Evolutionary conservation across 192 early-diverging fungal species (phyloP).

Genomic region (Coemansia sp.): DNA sequence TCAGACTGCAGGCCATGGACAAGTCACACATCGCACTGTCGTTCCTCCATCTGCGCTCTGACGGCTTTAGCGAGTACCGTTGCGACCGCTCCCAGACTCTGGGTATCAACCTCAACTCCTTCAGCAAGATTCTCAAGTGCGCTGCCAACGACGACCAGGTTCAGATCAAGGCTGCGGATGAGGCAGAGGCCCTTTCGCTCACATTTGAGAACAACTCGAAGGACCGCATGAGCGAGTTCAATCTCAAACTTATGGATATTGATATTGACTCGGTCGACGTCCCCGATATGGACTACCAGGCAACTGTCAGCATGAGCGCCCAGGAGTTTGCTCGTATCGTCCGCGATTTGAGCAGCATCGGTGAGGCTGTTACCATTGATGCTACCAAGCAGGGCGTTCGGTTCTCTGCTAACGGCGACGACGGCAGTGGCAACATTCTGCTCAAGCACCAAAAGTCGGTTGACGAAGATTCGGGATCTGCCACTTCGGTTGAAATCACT

Average conservation of each 20-base stretch:
- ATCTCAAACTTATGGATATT: conserved; percentile 98
- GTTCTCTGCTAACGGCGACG: conserved; percentile 85
- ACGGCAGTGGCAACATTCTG: conserved; percentile 78
- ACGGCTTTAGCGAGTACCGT: conserved; percentile 83
- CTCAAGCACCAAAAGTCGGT: conserved; percentile 73
- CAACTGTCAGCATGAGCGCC: conserved; percentile 83
- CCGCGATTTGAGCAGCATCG: conserved; percentile 77
- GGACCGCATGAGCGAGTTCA: conserved; percentile 83
- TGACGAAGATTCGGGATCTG: conserved; percentile 59
- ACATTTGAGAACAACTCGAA: conserved; percentile 68
- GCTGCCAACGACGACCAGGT: conserved; percentile 88
- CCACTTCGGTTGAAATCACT: conserved; percentile 77
- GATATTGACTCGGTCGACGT: conserved; percentile 95
- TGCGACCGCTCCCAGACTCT: conserved; percentile 90
- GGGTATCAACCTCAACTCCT: conserved; percentile 80
- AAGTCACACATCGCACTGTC: conserved; percentile 97
- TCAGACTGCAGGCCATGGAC: conserved; percentile 98
- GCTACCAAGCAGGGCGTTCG: conserved; percentile 91
- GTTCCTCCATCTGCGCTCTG: conserved; percentile 73
- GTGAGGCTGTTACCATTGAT: conserved; percentile 88
- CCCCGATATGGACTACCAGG: conserved; percentile 92
- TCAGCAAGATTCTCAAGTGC: conserved; percentile 94
- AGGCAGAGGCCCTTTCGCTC: conserved; percentile 77
- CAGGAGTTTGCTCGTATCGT: conserved; percentile 90
- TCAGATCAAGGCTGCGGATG: conserved; percentile 87